phyloP scores from a whole-genome alignment of 1,284 basidiomycete species.

The Irpex sp. region DNA sequence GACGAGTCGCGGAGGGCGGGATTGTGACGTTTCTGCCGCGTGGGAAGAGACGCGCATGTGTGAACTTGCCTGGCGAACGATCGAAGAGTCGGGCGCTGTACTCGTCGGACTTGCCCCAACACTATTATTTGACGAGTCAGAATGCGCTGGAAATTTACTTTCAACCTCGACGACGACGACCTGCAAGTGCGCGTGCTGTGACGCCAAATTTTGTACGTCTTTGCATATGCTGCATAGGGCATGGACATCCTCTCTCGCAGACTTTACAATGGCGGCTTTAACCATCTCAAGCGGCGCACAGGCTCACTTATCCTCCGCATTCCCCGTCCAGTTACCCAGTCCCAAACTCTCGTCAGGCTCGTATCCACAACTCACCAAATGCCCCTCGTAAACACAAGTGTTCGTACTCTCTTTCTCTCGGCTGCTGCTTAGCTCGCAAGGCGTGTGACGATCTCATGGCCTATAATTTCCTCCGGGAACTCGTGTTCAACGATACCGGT shows the following conservation, averaged over 20 bases:
- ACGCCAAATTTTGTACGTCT: neutral
- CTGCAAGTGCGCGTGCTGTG: neutral
- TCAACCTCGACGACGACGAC: neutral
- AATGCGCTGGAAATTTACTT: neutral
- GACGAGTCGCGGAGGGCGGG: neutral
- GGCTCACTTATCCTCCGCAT: slow-evolving; percentile 23
- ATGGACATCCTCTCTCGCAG: slow-evolving; percentile 28
- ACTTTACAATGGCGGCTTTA: slow-evolving; percentile 31
- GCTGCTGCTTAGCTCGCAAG: neutral
- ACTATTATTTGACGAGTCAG: neutral
- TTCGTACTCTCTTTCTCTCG: neutral
- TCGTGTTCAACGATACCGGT: neutral
- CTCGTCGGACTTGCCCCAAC: neutral
- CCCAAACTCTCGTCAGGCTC: slow-evolving; percentile 12
- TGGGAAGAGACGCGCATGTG: too few species aligned
- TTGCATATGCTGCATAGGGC: slow-evolving; percentile 7
- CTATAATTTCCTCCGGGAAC: neutral
- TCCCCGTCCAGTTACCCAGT: slow-evolving; percentile 18
- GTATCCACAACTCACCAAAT: slow-evolving; percentile 12
- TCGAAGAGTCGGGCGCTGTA: too few species aligned
- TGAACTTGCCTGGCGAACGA: too few species aligned
- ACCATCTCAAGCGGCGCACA: slow-evolving; percentile 26
- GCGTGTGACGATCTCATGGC: neutral
- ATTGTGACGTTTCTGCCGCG: too few species aligned
- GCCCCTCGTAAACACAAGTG: slow-evolving; percentile 15